Base-by-base conservation (phyloP, 352 stramenopile genomes). In the Pythium phragmiticola region DNA sequence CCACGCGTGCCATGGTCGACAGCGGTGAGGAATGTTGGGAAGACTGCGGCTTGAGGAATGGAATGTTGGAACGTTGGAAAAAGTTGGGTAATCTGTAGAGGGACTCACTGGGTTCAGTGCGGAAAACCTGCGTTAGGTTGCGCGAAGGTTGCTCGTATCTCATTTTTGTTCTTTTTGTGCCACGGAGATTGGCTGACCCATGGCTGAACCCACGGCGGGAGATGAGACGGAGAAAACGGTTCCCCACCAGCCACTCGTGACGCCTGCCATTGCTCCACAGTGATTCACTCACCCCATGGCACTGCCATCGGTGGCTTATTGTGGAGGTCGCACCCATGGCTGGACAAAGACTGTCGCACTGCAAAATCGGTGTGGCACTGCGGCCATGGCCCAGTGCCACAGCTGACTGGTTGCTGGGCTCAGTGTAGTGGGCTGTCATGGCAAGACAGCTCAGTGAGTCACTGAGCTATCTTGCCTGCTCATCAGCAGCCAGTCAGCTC, bases 121-220 rank as follows among this genome's bases (percentile, higher is more conserved):
- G 34, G 33, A 7, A 17, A 0, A 19, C 8, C 2, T 3, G 42
- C 47, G 30, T 41, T 3, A 58, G 49, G 59, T 66, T 59, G 59
- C 59, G 30, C 36, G 58, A 65, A 65, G 58, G 58, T 65, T 16
- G 58, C 58, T n/a, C 43, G 55, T 61, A 61, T 61, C 55, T 54
- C 55, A 61, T 36, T 43, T 50, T 50, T 13, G 17, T n/a, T 26
- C 21, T 30, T 30, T 11, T 7, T 11, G 17, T 6, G 34, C 34
- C 34, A 39, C 7, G 3, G 34, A 3, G 34, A 39, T 39, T 39
- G 34, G 34, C 34, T 39, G 34, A 39, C 34, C 34, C 26, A 5
- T 30, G 26, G 4, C 4, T 39, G 34, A 39, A 39, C 34, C 34
- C 34, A 39, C 34, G 7, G 34, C 7, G 7, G 34, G 34, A 39